Percentiles rank a stretch among this genome's conserved stretches.
These are phyloP conservation scores for Trichoderma atrobrunneum DNA, from an alignment of 2,329 filamentous ascomycete genomes.

Conservation along the genomic window DNA sequence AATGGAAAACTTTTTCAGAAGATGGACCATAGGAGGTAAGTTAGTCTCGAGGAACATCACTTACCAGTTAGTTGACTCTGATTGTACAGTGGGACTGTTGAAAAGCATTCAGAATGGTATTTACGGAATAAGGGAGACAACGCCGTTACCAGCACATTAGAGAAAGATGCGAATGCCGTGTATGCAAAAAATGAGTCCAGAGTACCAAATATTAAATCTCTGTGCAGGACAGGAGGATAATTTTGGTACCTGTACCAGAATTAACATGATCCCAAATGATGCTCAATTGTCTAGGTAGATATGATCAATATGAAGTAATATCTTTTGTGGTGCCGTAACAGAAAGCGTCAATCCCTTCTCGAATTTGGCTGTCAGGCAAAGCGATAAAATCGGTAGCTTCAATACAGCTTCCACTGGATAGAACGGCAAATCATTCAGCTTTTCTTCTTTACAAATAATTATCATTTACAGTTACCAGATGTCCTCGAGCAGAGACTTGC, in stretches of 20 bases:
- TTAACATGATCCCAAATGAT: too few relatives aligned
- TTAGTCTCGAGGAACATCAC: neutral
- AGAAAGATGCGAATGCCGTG: neutral
- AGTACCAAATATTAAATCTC: neutral
- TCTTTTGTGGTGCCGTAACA: neutral
- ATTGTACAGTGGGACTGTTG: neutral
- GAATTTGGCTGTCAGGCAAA: neutral
- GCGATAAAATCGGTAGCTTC: too few relatives aligned
- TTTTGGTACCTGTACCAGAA: too few relatives aligned
- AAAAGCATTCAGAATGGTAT: neutral
- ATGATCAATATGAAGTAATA: neutral
- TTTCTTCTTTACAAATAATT: neutral
- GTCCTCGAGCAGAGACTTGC: neutral
- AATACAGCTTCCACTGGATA: neutral
- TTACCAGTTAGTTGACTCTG: neutral
- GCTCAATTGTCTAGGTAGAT: neutral
- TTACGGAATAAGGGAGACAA: neutral
- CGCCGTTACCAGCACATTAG: neutral
- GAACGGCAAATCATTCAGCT: neutral
- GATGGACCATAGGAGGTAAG: neutral
- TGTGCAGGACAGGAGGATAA: neutral
- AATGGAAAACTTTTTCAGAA: neutral
- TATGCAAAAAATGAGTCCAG: neutral
- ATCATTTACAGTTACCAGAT: neutral
- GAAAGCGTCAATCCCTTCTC: neutral